Base-by-base conservation (phyloP, 805 yeast genomes). In the Wickerhamiella sorbophila region DNA sequence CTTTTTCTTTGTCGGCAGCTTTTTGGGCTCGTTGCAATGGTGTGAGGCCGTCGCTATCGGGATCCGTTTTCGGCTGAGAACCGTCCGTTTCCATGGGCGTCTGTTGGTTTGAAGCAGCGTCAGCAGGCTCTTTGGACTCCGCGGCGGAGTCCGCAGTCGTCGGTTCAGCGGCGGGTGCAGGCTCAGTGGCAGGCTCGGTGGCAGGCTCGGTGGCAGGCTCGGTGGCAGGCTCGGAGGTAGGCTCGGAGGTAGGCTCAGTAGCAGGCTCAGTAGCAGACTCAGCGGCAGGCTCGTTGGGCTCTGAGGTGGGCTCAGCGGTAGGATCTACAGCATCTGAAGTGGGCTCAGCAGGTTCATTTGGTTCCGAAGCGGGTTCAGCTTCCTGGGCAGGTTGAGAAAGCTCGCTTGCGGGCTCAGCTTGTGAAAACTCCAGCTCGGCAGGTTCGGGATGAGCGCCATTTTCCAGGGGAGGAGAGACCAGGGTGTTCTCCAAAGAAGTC, bases 211-310 rank as follows among this genome's bases (percentile, higher is more conserved):
- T 33, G 31, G 29, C 40, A 33, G 36, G 27, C 3, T 59, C 52
- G 29, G 55, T 51, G 31, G 64, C 57, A 41, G 72, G 58, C n/a
- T 67, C 59, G 27, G 71, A 59, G 29, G 73, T 58, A 39, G 75
- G 63, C 29, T 69, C 60, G 44, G 78, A 80, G 33, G 91, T 93
- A 55, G 83, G 95, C 31, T 74, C 85, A 38, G 75, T 72, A 12
- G 29, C 29, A 8, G 6, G 10, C 6, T 6, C 29, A 24, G 29
- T 6, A 6, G 29, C 12, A 24, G 29, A 24, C 29, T 24, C 29
- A 8, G 29, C 43, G 22, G 26, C 31, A 12, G 39, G 16, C 8
- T 6, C 8, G 39, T 12, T 15, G 14, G 15, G 24, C 34, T 19
- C 41, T 26, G 42, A 14, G 29, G 73, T 58, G 39, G 75, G 63